These are phyloP conservation scores for Amaranthus tricolor DNA, from an alignment of 179 eudicot species.

Conservation along the genomic window DNA sequence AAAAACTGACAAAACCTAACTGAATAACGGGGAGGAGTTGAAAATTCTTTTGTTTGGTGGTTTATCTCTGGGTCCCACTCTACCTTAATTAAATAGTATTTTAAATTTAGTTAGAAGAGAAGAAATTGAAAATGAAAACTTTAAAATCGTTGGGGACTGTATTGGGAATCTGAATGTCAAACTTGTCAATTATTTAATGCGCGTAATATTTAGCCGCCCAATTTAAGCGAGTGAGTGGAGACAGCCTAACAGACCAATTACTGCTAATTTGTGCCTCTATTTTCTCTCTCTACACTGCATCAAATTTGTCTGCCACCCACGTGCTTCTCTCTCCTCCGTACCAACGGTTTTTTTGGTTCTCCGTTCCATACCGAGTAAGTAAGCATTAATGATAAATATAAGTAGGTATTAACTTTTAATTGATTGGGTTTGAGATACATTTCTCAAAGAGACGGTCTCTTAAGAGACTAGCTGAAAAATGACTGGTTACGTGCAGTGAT, in stretches of 20 bases:
- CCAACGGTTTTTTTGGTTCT: not conserved
- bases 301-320: conserved; percentile 12
- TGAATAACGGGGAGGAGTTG: not conserved
- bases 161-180: conserved; percentile 21
- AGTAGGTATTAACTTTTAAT: no score
- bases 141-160: not conserved
- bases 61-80: no score
- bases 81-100: no score
- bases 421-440: no score
- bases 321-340: conserved; percentile 5
- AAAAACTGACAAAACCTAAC: conserved; percentile 19
- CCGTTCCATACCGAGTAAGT: conserved; percentile 17
- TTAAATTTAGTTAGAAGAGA: conserved; percentile 4
- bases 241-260: conserved; percentile 4
- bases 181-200: conserved; percentile 12
- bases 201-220: not conserved
- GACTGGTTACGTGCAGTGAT: no score
- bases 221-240: conserved; percentile 9
- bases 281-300: not conserved
- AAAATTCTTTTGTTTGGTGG: no score
- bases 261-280: not conserved
- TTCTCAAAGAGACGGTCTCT: no score
- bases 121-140: not conserved
- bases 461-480: no score
- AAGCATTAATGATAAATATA: not conserved